A percentile compares a stretch with the other conserved stretches of the same genome.
Evolutionary conservation across 2,329 filamentous ascomycete species (phyloP).

Genomic region (Pseudogymnoascus sp.): DNA sequence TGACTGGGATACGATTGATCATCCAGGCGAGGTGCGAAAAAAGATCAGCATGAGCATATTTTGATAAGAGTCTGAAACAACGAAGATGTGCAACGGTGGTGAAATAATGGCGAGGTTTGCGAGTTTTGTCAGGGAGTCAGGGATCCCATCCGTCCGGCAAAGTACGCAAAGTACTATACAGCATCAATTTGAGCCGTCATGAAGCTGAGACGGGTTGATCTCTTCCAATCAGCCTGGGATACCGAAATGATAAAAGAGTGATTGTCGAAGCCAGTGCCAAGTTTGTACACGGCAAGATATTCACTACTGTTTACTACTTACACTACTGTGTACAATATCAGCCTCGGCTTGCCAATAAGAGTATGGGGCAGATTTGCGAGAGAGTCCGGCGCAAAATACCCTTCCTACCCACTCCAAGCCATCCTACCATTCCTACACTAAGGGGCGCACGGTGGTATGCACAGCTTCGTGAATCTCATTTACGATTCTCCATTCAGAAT

Average conservation of each 20-base stretch:
- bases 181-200: not conserved
- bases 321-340: not conserved
- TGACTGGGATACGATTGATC: conserved; percentile 1
- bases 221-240: conserved; percentile 3
- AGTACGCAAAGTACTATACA: not conserved
- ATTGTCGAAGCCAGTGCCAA: not conserved
- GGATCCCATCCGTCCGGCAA: not conserved
- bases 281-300: conserved; percentile 5
- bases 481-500: conserved; percentile 4
- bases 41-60: conserved; percentile 7
- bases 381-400: not conserved
- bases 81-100: conserved; percentile 6
- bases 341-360: conserved; percentile 8
- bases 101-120: conserved; percentile 3
- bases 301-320: not conserved
- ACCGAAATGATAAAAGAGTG: conserved; percentile 2
- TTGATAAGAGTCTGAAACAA: conserved; percentile 9
- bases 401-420: not conserved
- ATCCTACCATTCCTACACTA: not conserved
- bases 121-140: not conserved
- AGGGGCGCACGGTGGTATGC: conserved; percentile 3
- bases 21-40: not conserved
- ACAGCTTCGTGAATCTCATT: conserved; percentile 8
- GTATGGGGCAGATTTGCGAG: conserved; percentile 3
- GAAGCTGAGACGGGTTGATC: conserved; percentile 1